Evolutionary conservation across 805 yeast species (phyloP), one percentile per base, ranked within the genome.

Genomic region (Tetrapisispora arboricola): DNA sequence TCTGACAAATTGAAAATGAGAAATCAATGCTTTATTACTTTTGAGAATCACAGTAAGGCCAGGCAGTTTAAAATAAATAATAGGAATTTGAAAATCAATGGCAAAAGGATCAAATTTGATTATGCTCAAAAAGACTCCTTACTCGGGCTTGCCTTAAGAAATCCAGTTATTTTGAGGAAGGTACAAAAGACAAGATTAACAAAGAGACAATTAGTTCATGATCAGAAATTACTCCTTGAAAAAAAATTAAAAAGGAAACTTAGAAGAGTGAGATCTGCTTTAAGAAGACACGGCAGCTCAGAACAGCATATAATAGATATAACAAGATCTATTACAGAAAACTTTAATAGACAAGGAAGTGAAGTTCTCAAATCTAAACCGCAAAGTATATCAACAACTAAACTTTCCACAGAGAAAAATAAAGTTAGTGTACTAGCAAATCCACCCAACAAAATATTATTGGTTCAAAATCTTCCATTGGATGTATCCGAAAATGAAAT

Each of bases 401-500:
- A 44, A 41, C 40, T 48, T 17, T 38, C 6, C 16, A 29, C n/a
- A 6, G 16, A 26, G 11, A 29, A 20, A n/a, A 17, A 38, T 27
- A 16, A 39, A 27, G 20, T 40, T 40, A 33, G 40, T 43, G 48
- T 48, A 27, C 36, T 44, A n/a, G 52, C 51, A 11, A 57, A 58
- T 20, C 86, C 86, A 15, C 92, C 95, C 0, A 75, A 85, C 62
- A 80, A 75, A 41, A 68, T 76, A 5, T 60, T 88, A 27, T 69
- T 88, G 39, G 57, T 85, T 12, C 92, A 86, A 47, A 68, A 75
- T 35, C 58, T 87, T 36, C 79, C 87, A 0, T 53, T 53, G 3
- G 68, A 57, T 13, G 53, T 67, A 3, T 55, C 70, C 1, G 51
- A 59, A 12, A 68, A 64, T 0, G 65, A 63, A 3, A 59, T 87